Base-by-base conservation (phyloP, 805 yeast species). In the Hanseniaspora meyeri region DNA sequence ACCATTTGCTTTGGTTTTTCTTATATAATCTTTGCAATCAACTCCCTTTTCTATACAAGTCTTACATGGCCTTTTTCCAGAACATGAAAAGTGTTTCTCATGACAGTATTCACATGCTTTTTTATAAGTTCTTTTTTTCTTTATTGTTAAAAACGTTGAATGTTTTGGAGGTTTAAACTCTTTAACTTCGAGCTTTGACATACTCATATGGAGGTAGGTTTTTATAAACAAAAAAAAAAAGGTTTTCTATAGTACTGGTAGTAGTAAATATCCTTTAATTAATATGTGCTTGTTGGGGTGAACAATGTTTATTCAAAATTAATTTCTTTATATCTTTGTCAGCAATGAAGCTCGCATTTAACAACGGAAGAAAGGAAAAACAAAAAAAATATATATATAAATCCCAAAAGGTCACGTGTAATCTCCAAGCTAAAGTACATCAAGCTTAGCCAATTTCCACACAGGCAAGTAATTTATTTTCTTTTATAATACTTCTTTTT, bases 21-120 rank as follows among this genome's bases (percentile, higher is more conserved):
- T 97, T 36, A 79, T 79, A 70, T 97, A 91, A 8, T 52, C 56
- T 0, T 86, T 74, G 16, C 72, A 77, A 1, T 75, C 77, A 16
- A 88, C 69, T 0, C 90, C 91, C 63, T 88, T 75, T 32, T 74
- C 74, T 3, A 84, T 67, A 68, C 98, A 91, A 51, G 96, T 69
- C 55, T 77, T 76, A 64, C 98, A 91, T 0, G 95, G 95, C 40
- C 95, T 78, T 65, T 68, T 67, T 29, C 82, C 79, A 62, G 90
- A 96, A 68, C 98, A 91, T 0, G 97, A 87, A 75, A 90, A 80
- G 67, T 91, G 98, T 1, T 95, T 86, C 63, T 81, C 79, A 59
- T 90, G 89, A 66, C 98, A 91, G 69, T 90, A 93, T 43, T 80
- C 79, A 63, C 98, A 91, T 5, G 98, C 97, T 57, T 95, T 74